Evolutionary conservation across 1,284 basidiomycete genomes (phyloP).

Genomic region (Leccinum fuscescens): DNA sequence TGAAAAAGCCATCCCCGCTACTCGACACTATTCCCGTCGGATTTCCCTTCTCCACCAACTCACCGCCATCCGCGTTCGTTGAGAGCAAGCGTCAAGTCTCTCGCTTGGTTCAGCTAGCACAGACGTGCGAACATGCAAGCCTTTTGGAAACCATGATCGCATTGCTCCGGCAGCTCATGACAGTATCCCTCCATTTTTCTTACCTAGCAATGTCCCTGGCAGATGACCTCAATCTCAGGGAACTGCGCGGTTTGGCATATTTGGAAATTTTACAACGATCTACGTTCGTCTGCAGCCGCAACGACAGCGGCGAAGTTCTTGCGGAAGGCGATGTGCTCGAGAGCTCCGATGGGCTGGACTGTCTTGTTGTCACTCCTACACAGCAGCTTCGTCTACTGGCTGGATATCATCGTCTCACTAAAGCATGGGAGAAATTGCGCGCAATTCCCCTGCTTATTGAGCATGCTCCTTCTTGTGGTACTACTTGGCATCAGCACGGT

Average conservation of each 20-base stretch:
- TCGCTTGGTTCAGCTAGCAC: constrained; percentile 59
- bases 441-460: constrained; percentile 53
- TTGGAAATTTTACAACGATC: constrained; percentile 66
- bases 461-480: constrained; percentile 56
- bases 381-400: constrained; percentile 63
- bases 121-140: constrained; percentile 57
- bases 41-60: constrained; percentile 31
- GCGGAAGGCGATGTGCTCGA: constrained; percentile 32
- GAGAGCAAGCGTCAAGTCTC: constrained; percentile 50
- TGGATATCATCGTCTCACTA: constrained; percentile 63
- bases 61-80: constrained; percentile 24
- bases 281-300: constrained; percentile 39
- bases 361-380: constrained; percentile 46
- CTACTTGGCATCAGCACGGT: constrained; percentile 66
- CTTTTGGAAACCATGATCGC: constrained; percentile 56
- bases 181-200: constrained; percentile 55
- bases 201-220: constrained; percentile 67
- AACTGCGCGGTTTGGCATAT: constrained; percentile 61
- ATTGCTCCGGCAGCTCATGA: constrained; percentile 58
- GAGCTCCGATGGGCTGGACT: constrained; percentile 38
- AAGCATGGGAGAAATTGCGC: constrained; percentile 61
- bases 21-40: constrained; percentile 40
- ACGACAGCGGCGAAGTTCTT: constrained; percentile 13
- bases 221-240: constrained; percentile 58
- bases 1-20: constrained; percentile 55